Base-by-base conservation (phyloP, 1,284 basidiomycete genomes). In the Exobasidium rhododendri region DNA sequence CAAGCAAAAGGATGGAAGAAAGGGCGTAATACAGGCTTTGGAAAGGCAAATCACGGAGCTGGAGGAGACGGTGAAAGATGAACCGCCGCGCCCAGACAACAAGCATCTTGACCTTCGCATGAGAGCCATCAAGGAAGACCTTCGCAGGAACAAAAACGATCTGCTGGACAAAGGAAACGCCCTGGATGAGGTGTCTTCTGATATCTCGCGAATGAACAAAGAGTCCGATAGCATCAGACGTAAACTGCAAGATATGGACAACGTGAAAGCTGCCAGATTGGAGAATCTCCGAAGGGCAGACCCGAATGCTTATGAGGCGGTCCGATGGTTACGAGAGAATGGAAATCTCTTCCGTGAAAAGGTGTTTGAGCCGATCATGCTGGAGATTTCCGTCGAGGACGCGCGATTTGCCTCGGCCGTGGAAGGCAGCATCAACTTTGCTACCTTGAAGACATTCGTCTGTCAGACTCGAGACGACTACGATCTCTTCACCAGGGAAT, bases 401-500 rank as follows among this genome's bases (percentile, higher is more conserved):
- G 82, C 81, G 62, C 53, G 60, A 1, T 46, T 43, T 3, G 86
- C 86, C 0, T 82, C 85, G 71, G 86, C 88, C 4, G 85, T 97
- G 4, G 94, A 98, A 75, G 83, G 85, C 0, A 88, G 87, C 58
- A 87, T 96, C 65, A 84, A 75, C 58, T 73, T 71, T 20, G 81
- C 81, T 54, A 85, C 87, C 62, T 73, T 92, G 59, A 87, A 94
- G 90, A 91, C 88, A 0, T 89, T 98, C 78, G 87, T 98, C 2
- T 87, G 88, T 35, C 89, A 94, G 78, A 88, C 86, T 67, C 85
- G 88, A 61, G 88, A 90, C 40, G 94, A 98, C 76, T 91, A 91
- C 62, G 83, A 88, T 30, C 50, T 72, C 4, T 72, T 81, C 51
- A 40, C 35, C 17, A 74, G 75, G 45, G 88, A 89, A 35, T 59